Evolutionary conservation across 2,329 filamentous ascomycete species (phyloP).

Genomic region (Triangularia verruculosa): DNA sequence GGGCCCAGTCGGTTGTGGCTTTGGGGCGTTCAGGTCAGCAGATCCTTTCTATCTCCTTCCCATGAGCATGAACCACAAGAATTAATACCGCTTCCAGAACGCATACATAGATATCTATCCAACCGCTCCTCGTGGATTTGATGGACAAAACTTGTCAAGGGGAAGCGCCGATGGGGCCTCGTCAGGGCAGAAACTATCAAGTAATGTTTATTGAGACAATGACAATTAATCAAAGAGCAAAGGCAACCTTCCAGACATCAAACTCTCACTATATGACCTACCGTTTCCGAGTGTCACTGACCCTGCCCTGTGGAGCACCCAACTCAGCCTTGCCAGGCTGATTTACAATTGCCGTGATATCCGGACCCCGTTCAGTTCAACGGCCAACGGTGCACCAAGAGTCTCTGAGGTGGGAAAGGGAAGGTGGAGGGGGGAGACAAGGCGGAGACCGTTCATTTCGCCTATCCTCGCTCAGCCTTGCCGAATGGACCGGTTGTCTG

Average conservation of each 20-base stretch:
- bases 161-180: too few species aligned
- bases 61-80: not conserved
- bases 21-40: not conserved
- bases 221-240: too few species aligned
- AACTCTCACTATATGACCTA: too few species aligned
- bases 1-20: not conserved
- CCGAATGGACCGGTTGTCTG: not conserved
- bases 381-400: not conserved
- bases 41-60: not conserved
- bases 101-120: not conserved
- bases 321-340: not conserved
- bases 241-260: too few species aligned
- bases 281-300: too few species aligned
- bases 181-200: too few species aligned
- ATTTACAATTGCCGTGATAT: not conserved
- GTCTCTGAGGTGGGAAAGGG: not conserved
- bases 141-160: too few species aligned
- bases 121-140: not conserved
- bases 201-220: too few species aligned
- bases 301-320: too few species aligned
- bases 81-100: not conserved
- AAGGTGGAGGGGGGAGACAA: not conserved
- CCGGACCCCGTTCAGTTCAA: not conserved
- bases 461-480: not conserved
- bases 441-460: not conserved